Base-by-base conservation (phyloP, 345 rosid species). In the Iberis pinnata region DNA sequence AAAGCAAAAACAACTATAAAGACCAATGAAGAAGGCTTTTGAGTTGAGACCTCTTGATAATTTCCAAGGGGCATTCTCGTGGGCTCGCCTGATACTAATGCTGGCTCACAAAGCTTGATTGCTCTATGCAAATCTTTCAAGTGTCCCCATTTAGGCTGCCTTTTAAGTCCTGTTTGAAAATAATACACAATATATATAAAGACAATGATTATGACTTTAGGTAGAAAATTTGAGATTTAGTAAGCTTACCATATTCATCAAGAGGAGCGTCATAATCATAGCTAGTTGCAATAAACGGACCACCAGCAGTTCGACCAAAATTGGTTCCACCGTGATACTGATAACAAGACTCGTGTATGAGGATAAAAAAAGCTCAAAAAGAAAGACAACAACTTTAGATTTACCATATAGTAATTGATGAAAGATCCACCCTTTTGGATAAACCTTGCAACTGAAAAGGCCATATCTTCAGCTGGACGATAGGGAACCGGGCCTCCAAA, bases 61-160 rank as follows among this genome's bases (percentile, higher is more conserved):
- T 75, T 77, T 71, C 99, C 99, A 12, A 93, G 94, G 25, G 70
- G 64, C 39, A 72, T 69, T 47, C 88, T 83, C 0, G 73, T 66
- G 29, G 90, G 94, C 46, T 74, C 67, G 43, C 78, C 95, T 27
- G 78, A 76, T 18, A 93, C 79, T 56, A 93, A 71, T 49, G 99
- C 97, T 37, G 88, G 86, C 54, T 88, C 99, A 53, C 90, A 88
- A 1, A 93, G 71, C 64, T 86, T 93, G 37, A 93, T 78, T 1
- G 99, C 99, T 71, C 86, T 69, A 62, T 93, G 99, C 71, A 93
- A 70, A 79, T 93, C 97, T 78, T 93, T 93, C 76, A 88, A 74
- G 72, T 93, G 99, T 17, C 97, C 99, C 99, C 97, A 93, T 73
- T 93, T 93, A 7, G 99, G 99, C 61, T 86, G 76, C 83, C 97